Evolutionary conservation across 1,284 basidiomycete species (phyloP), one percentile per base, ranked within the genome.

Genomic region (Apiotrichum laibachii): DNA sequence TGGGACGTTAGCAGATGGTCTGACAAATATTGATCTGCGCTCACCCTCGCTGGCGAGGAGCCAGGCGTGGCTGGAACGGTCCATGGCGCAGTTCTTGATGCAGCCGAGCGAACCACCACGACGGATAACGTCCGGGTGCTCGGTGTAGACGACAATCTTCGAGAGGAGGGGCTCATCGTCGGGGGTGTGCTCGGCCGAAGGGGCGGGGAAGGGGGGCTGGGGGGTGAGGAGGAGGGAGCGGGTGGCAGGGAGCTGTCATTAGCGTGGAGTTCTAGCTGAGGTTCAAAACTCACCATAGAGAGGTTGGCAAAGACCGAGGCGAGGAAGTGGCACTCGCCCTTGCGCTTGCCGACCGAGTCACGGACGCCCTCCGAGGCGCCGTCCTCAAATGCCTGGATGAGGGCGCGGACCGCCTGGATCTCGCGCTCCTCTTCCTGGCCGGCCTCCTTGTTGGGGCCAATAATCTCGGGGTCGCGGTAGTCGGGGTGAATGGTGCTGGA

Each of bases 281-380:
- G 21, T 19, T 9, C 6, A n/a, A 18, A 5, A 37, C 85, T 67
- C 70, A 92, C 92, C 68, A 85, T 84, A 46, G 85, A 88, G 53
- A 95, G 77, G 73, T 97, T 96, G 16, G 92, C 92, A 73, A 96
- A 94, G 5, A 95, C 92, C 60, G 87, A 91, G 0, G 92, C 86
- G 18, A 96, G 80, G 77, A 96, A 97, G 77, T 96, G 88, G 37
- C 94, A 82, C 59, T 86, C 83, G 42, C 85, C 88, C 77, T 90
- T 92, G 46, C 89, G 59, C 59, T 75, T 75, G 13, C 71, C 72
- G 59, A 76, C 74, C 76, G 67, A 80, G 71, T 73, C 85, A 40
- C 76, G 77, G 1, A 81, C 79, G 15, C 82, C 81, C 10, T 83
- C 80, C 0, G 82, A 78, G 0, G 87, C 88, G 3, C 87, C 88